phyloP scores from a whole-genome alignment of 1,284 basidiomycete genomes.

The Anthracocystis panici-leucophaei region DNA sequence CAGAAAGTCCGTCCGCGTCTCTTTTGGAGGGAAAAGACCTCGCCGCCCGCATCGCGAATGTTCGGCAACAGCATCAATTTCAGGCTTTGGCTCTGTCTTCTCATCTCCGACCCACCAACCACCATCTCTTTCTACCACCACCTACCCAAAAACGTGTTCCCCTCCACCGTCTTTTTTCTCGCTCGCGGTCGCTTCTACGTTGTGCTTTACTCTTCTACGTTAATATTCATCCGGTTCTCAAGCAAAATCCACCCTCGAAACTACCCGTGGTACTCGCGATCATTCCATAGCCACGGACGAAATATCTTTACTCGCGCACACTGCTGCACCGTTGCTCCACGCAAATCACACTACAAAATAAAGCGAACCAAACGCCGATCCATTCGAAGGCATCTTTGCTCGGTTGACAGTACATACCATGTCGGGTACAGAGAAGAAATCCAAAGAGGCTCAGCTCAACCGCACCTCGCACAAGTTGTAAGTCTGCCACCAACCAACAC shows the following conservation, averaged over 20 bases:
- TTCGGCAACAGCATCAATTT: conserved; percentile 13
- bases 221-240: not conserved
- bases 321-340: not conserved
- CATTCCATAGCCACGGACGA: not conserved
- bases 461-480: conserved; percentile 41
- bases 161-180: conserved; percentile 8
- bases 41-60: conserved; percentile 18
- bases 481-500: conserved; percentile 1
- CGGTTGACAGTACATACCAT: conserved; percentile 9
- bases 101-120: conserved; percentile 15
- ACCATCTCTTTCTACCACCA: conserved; percentile 1
- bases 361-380: not conserved
- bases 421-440: conserved; percentile 49
- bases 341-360: not conserved
- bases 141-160: too few species aligned
- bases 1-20: conserved; percentile 9
- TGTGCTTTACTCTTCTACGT: not conserved
- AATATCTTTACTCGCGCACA: not conserved
- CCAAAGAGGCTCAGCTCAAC: conserved; percentile 46
- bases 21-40: not conserved
- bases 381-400: not conserved
- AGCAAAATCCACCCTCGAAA: conserved; percentile 2
- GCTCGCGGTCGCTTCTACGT: conserved; percentile 1
- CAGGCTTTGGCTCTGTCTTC: not conserved
- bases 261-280: not conserved